Conservation (phyloP, 2,329 filamentous ascomycete species). For the Cordyceps cicadae region DNA sequence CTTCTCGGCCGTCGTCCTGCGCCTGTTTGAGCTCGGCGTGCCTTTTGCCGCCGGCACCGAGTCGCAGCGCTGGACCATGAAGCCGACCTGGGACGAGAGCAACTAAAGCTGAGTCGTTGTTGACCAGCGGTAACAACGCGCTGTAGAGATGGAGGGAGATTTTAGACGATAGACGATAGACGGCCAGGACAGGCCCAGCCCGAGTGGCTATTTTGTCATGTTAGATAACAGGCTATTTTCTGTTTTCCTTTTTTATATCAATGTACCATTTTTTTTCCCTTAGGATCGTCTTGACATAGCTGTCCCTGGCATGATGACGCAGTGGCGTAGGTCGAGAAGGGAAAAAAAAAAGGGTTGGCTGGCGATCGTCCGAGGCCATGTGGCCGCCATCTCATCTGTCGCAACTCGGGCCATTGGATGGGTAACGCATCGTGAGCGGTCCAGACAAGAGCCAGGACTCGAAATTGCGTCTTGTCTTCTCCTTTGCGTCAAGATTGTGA, state of each 20-base stretch:
- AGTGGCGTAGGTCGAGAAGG: not conserved
- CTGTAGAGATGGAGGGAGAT: conserved; percentile 1
- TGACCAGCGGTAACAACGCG: not conserved
- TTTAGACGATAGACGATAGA: conserved; percentile 11
- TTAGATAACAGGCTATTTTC: not conserved
- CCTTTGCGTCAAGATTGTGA: not conserved
- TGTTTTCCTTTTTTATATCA: not conserved
- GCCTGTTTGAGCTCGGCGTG: conserved; percentile 89
- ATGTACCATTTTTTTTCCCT: not conserved
- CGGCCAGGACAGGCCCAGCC: conserved; percentile 7
- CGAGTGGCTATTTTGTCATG: conserved; percentile 5
- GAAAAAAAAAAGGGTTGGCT: not conserved
- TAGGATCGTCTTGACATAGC: not conserved
- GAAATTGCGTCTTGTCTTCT: not conserved
- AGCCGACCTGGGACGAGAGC: conserved; percentile 38
- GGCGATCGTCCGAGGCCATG: not conserved
- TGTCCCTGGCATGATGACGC: not conserved
- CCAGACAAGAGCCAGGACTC: not conserved
- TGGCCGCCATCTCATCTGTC: not conserved
- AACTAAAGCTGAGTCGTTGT: conserved; percentile 13
- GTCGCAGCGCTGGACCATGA: conserved; percentile 53
- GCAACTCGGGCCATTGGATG: not conserved
- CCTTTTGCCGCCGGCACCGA: conserved; percentile 64
- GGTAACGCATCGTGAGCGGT: not conserved
- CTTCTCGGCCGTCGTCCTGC: conserved; percentile 69